Evolutionary conservation across 495 filamentous ascomycete genomes (phyloP).

Genomic region (Alectoria sarmentosa): DNA sequence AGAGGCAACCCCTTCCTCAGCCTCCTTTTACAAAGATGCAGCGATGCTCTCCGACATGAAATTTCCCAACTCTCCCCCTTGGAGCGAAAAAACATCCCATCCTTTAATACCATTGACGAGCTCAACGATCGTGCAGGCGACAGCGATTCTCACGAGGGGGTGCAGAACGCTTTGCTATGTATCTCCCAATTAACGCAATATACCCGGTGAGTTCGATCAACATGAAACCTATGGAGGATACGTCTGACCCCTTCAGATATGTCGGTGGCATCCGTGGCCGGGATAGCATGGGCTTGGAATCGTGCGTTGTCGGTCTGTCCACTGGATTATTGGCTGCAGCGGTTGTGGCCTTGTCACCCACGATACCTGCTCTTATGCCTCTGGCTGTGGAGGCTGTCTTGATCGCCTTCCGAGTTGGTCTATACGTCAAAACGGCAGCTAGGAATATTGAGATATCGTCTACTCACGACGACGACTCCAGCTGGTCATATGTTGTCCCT

Average conservation of each 20-base stretch:
- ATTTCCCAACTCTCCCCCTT: conserved; percentile 51
- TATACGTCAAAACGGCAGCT: conserved; percentile 44
- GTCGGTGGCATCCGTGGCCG: conserved; percentile 44
- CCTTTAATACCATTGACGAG: conserved; percentile 62
- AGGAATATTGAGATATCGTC: conserved; percentile 38
- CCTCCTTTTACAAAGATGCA: conserved; percentile 57
- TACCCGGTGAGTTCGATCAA: conserved; percentile 53
- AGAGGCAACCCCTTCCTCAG: conserved; percentile 58
- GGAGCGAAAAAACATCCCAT: conserved; percentile 55
- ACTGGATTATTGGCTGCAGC: conserved; percentile 66
- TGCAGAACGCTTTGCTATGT: conserved; percentile 59
- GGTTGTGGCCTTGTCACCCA: conserved; percentile 60
- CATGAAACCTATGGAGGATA: conserved; percentile 13
- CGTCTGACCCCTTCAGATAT: conserved; percentile 41
- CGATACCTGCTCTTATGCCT: conserved; percentile 59
- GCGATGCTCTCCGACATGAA: conserved; percentile 57
- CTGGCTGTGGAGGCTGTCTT: conserved; percentile 63
- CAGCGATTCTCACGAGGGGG: conserved; percentile 51
- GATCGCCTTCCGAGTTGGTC: conserved; percentile 65
- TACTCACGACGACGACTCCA: conserved; percentile 42
- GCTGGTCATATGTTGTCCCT: conserved; percentile 51
- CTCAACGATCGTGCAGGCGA: conserved; percentile 57
- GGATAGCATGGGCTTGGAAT: conserved; percentile 36
- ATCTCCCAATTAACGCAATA: conserved; percentile 68
- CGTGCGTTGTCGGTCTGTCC: conserved; percentile 57